Evolutionary conservation across 169 alveolate genomes (phyloP), one percentile per base, ranked within the genome.

Genomic region (Perkinsus olseni): DNA sequence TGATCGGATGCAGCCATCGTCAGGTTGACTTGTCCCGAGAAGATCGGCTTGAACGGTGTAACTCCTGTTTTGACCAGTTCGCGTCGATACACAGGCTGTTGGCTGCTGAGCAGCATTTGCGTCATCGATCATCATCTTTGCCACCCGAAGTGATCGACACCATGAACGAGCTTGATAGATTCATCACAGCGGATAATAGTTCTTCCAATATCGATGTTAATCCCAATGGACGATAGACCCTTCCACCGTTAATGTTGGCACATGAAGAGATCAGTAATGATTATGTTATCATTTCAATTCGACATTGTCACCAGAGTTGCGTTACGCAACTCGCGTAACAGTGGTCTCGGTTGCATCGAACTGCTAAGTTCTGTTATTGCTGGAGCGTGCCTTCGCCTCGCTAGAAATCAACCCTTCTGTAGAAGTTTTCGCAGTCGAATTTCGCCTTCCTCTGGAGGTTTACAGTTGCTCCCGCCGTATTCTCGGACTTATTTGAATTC

Each of bases 11-110:
- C 3, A 40, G 50, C 11, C 50, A 11, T 13, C 37, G 31, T 62
- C 82, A 62, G 82, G 82, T 62, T 62, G 82, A 62, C 31, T 62
- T 62, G 82, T 62, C 82, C 82, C 82, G 82, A 62, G 82, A 62
- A 8, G 82, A 62, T 24, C 82, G 82, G 1, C 82, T 62, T 8
- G 82, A 62, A 62, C 28, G 82, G 31, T 62, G 82, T 28, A 62
- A 62, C 34, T 62, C 82, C 31, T 62, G 82, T 24, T 62, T 62
- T 28, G 82, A 62, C 34, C 82, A 62, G 82, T 62, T 62, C 82
- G 82, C 82, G 34, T 62, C 82, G 82, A 62, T 62, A 0, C 82
- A 62, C 82, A 13, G 82, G 34, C 28, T 62, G 82, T 24, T 62
- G 31, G 82, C 82, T 62, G 82, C 82, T 24, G 82, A 62, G 82